Base-by-base conservation (phyloP, 2,329 filamentous ascomycete genomes). In the Didymella pomorum region DNA sequence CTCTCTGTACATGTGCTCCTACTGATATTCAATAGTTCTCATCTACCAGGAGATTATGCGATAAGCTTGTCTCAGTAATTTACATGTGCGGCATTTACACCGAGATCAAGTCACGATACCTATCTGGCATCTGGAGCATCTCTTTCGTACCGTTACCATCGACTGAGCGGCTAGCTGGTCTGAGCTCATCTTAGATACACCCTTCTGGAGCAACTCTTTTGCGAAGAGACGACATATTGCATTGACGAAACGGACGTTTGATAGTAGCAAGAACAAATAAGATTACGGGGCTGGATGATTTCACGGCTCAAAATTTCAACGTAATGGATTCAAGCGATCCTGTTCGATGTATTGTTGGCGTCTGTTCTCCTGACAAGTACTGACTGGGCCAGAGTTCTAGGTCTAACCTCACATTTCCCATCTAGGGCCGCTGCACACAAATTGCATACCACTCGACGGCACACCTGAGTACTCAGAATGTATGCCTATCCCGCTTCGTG, bases 11-110 rank as follows among this genome's bases (percentile, higher is more conserved):
- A 20, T 21, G 5, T 16, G 37, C 14, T 31, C 20, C 23, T 26
- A 49, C 65, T 71, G 67, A 75, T 66, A 44, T 26, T 21, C 23
- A 48, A 16, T 61, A 89, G 87, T 82, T 74, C 84, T 99, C 76
- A 99, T 99, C 79, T 99, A 94, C 81, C 89, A 97, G 78, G 95
- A 99, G 82, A 98, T 98, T 73, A 98, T 89, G 87, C 84, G 87
- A 79, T 88, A 83, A 80, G 66, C 66, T 56, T 45, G 43, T 47
- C 50, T 49, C 45, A 50, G 45, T 58, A 54, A 51, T 52, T 54
- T 42, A 43, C 33, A 54, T 53, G 52, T 64, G 64, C 60, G 65
- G 62, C 49, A 67, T 64, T 56, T 62, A 69, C 65, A 58, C 62
- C 60, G 59, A 64, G 66, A 66, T 64, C 63, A 63, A 68, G 56